Percentiles rank a stretch among this genome's conserved stretches.
phyloP scores from a whole-genome alignment of 139 green algal genomes.

The Chlamydomonas sp. region DNA sequence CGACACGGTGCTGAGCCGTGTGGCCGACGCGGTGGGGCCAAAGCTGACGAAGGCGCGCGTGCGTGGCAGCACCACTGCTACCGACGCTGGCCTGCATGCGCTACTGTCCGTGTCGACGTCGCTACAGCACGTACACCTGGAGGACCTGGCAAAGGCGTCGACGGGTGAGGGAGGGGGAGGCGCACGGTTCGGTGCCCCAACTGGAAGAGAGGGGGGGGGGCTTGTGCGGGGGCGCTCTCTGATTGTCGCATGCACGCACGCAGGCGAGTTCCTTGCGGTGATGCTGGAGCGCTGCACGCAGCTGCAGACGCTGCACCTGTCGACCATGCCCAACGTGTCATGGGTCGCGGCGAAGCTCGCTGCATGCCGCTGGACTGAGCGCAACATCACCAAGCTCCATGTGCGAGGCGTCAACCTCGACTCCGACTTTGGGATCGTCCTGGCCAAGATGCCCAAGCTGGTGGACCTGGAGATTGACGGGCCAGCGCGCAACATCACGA shows the following conservation, averaged over 20 bases:
- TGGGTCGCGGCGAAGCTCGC: slow-evolving; percentile 29
- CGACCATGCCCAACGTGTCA: slow-evolving; percentile 29
- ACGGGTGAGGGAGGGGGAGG: slow-evolving; percentile 15
- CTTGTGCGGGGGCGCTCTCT: too few species aligned
- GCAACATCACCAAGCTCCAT: slow-evolving; percentile 27
- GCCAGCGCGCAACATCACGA: slow-evolving; percentile 37
- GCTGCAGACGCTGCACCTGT: slow-evolving; percentile 34
- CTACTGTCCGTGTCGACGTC: slow-evolving; percentile 15
- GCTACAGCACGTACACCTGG: slow-evolving; percentile 30
- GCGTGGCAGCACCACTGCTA: slow-evolving; percentile 17
- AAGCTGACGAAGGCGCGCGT: slow-evolving; percentile 29
- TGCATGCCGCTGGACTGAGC: slow-evolving; percentile 6
- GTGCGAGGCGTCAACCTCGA: slow-evolving; percentile 26
- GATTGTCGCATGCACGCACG: too few species aligned
- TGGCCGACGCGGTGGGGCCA: slow-evolving; percentile 18
- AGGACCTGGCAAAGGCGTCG: slow-evolving; percentile 17
- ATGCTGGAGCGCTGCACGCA: slow-evolving; percentile 32
- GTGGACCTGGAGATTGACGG: slow-evolving; percentile 45
- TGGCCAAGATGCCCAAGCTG: slow-evolving; percentile 23
- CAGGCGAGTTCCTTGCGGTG: slow-evolving; percentile 35
- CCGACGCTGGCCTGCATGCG: slow-evolving; percentile 30
- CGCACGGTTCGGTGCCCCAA: too few species aligned
- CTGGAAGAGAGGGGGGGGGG: too few species aligned
- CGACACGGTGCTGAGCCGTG: slow-evolving; percentile 30
- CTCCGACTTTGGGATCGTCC: slow-evolving; percentile 32